phyloP scores from a whole-genome alignment of 768 basidiomycete species.

The Pisolithus marmoratus region DNA sequence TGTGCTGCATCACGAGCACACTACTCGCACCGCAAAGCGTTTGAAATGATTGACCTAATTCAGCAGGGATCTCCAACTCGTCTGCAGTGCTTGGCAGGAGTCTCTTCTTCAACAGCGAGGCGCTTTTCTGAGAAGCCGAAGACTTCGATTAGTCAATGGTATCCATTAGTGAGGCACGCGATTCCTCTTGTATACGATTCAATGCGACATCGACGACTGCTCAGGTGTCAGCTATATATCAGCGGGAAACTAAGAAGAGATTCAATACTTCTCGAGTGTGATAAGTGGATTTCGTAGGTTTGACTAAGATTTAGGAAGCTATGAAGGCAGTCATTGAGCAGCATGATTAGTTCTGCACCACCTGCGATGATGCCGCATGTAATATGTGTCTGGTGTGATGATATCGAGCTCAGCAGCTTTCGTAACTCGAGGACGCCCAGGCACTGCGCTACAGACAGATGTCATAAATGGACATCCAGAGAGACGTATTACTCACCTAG shows the following conservation, averaged over 20 bases:
- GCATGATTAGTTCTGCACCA: conserved; percentile 66
- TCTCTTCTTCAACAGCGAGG: conserved; percentile 62
- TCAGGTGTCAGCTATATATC: not conserved
- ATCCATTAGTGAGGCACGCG: conserved; percentile 53
- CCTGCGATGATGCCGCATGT: conserved; percentile 59
- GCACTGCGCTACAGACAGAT: conserved; percentile 40
- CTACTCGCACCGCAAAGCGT: not conserved
- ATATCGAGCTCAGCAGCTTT: conserved; percentile 84
- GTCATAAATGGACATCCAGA: not conserved
- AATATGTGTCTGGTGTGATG: conserved; percentile 70
- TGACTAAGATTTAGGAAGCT: conserved; percentile 64
- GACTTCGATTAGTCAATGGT: conserved; percentile 64
- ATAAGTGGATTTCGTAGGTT: conserved; percentile 71
- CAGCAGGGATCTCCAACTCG: conserved; percentile 66
- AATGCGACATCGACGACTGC: conserved; percentile 65
- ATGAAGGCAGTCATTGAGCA: conserved; percentile 61
- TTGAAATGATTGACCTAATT: conserved; percentile 42
- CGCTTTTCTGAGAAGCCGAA: conserved; percentile 61
- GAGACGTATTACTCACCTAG: conserved; percentile 41
- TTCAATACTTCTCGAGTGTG: conserved; percentile 66
- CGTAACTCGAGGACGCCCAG: conserved; percentile 66
- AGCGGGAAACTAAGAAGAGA: not conserved
- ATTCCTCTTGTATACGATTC: conserved; percentile 52
- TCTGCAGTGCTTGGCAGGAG: conserved; percentile 62
- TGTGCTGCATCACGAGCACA: conserved; percentile 14